Base-by-base conservation (phyloP, 2,329 filamentous ascomycete species). In the Neofusicoccum umdonicola region DNA sequence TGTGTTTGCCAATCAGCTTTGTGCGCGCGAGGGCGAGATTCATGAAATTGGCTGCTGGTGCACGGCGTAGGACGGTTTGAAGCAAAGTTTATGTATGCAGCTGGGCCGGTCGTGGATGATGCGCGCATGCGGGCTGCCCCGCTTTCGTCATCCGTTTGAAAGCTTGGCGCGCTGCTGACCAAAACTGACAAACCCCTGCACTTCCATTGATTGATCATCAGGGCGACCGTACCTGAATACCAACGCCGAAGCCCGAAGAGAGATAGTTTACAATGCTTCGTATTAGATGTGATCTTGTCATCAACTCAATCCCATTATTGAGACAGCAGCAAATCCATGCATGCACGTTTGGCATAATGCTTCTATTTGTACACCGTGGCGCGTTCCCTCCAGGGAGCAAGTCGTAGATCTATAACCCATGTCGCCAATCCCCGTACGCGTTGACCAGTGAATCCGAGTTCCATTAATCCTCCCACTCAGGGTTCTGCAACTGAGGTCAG, bases 391-490 rank as follows among this genome's bases (percentile, higher is more conserved):
- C 45, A 35, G 60, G 41, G 56, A 60, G 19, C 31, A 4, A 37
- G 12, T 60, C 56, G n/a, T 47, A 37, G 44, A 45, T 60, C 56
- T 60, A 47, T 60, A 60, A 60, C 56, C 56, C 56, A 47, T 48
- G 17, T 47, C 56, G 41, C 56, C 56, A 19, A 37, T 58, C 56
- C 41, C 31, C 56, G 27, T 47, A 9, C 41, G 50, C 56, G 37
- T 4, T 47, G 41, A 19, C 41, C 27, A 22, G 27, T 47, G 39
- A 13, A 22, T 31, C 19, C 35, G 34, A 50, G 17, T 31, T 15
- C 50, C 22, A 58, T 48, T 54, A 78, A 62, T 78, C 77, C 68
- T 79, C 72, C 80, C 80, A 82, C 52, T 81, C 79, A 31, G 80
- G 78, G 67, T 82, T 82, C 79, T 81, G 64, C 22, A 5, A 6